Evolutionary conservation across 345 rosid species (phyloP).

Genomic region (Leavenworthia alabamica): DNA sequence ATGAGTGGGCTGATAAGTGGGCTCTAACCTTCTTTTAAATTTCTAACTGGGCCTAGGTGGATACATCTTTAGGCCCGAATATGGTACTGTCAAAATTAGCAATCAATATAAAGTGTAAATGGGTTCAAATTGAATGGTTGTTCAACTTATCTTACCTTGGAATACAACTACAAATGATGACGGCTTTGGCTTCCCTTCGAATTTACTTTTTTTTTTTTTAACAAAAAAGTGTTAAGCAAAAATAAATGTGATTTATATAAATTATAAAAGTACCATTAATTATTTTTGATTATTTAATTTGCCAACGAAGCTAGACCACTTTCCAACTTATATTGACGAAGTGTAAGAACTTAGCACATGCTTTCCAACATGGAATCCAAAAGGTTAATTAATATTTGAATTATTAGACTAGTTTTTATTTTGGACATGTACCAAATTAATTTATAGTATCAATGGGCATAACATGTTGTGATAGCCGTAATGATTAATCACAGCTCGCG

Average conservation of each 20-base stretch:
- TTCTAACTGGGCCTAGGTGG: not conserved
- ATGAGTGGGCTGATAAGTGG: too few relatives aligned
- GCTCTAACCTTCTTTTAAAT: too few relatives aligned
- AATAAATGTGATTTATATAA: not conserved
- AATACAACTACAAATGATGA: conserved; percentile 33
- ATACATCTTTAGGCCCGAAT: not conserved
- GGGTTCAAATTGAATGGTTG: conserved; percentile 9
- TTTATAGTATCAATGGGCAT: not conserved
- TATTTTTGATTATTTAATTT: conserved; percentile 19
- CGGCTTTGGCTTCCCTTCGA: conserved; percentile 26
- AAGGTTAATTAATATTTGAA: conserved; percentile 18
- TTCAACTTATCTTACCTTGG: conserved; percentile 28
- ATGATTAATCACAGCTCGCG: conserved; percentile 2
- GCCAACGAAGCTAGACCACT: conserved; percentile 34
- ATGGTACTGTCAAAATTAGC: not conserved
- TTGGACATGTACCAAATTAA: not conserved
- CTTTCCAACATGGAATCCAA: conserved; percentile 30
- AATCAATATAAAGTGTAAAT: conserved; percentile 16
- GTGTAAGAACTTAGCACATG: conserved; percentile 24
- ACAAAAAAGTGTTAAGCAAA: not conserved
- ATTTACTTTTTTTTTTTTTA: conserved; percentile 20
- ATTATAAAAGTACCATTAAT: not conserved
- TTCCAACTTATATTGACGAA: too few relatives aligned
- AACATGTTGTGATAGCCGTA: not conserved
- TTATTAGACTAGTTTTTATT: not conserved